Evolutionary conservation across 129 eudicot species (phyloP).

Genomic region (Oenanthe sinensis): DNA sequence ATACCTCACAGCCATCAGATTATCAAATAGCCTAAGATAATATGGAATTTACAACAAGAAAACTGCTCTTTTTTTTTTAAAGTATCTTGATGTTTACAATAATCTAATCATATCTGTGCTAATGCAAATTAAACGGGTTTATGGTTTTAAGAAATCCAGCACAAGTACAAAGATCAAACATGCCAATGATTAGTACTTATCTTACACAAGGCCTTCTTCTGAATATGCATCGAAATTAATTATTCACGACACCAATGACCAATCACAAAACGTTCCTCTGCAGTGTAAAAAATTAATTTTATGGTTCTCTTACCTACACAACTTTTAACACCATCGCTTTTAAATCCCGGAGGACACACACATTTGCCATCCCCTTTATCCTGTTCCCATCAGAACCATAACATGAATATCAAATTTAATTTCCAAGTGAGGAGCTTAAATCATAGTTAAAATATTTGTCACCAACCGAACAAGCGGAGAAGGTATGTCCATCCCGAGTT

Average conservation of each 20-base stretch:
- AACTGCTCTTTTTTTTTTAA: neutral
- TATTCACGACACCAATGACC: neutral
- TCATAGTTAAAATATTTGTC: neutral
- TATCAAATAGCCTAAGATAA: neutral
- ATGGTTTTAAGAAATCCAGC: neutral
- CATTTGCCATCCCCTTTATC: constrained; percentile 66
- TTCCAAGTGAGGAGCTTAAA: neutral
- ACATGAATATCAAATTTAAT: constrained; percentile 4
- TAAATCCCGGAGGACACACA: constrained; percentile 79
- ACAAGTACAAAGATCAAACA: neutral
- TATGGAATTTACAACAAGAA: neutral
- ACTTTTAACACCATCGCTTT: constrained; percentile 72
- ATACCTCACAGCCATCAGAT: neutral
- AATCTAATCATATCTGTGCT: neutral
- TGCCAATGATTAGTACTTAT: neutral
- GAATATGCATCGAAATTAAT: neutral
- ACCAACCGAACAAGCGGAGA: constrained; percentile 86
- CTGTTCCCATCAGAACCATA: constrained; percentile 28
- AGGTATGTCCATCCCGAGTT: constrained; percentile 46
- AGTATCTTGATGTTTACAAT: neutral
- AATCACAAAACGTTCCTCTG: neutral
- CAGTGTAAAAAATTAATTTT: neutral
- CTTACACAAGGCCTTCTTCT: neutral
- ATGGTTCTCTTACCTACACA: constrained; percentile 57
- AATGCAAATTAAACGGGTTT: neutral